phyloP scores from a whole-genome alignment of 2,329 filamentous ascomycete species.

The Epichloe baconii region DNA sequence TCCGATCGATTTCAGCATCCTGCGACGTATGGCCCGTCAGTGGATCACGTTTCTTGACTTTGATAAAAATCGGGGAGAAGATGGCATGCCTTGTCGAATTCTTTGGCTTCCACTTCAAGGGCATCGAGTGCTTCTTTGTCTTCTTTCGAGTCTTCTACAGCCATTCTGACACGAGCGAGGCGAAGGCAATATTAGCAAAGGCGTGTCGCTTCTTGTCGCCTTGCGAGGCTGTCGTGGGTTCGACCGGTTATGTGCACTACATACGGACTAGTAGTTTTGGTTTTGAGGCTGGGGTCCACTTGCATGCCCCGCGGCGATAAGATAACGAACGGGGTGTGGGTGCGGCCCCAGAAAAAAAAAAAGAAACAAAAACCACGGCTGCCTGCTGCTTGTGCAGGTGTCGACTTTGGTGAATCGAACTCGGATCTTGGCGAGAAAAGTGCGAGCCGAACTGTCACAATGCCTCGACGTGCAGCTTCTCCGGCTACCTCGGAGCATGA shows the following conservation, averaged over 20 bases:
- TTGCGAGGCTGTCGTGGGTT: not conserved
- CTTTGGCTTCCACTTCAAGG: slow-evolving; percentile 74
- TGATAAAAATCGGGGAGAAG: not conserved
- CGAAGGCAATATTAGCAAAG: not conserved
- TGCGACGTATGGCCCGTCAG: slow-evolving; percentile 23
- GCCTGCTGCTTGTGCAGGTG: too few relatives aligned
- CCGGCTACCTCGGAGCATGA: slow-evolving; percentile 81
- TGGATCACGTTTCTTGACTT: slow-evolving; percentile 2
- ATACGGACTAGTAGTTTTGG: not conserved
- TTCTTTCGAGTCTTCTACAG: slow-evolving; percentile 29
- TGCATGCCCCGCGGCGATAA: slow-evolving; percentile 23
- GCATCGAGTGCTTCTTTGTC: slow-evolving; percentile 68
- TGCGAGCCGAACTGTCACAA: slow-evolving; percentile 20
- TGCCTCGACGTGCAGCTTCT: slow-evolving; percentile 63
- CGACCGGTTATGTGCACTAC: too few relatives aligned
- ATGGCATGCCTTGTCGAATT: slow-evolving; percentile 77
- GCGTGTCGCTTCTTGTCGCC: not conserved
- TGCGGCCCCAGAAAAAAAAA: not conserved
- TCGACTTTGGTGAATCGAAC: too few relatives aligned
- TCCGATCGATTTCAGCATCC: slow-evolving; percentile 93
- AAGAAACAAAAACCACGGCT: not conserved
- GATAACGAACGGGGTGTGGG: slow-evolving; percentile 20
- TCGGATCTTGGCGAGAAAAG: slow-evolving; percentile 11
- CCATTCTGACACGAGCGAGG: slow-evolving; percentile 12
- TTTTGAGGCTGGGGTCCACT: slow-evolving; percentile 6